A percentile compares a stretch with the other conserved stretches of the same genome.
Conservation (phyloP, 441 rosid species). For the Euphorbia celastroides region DNA sequence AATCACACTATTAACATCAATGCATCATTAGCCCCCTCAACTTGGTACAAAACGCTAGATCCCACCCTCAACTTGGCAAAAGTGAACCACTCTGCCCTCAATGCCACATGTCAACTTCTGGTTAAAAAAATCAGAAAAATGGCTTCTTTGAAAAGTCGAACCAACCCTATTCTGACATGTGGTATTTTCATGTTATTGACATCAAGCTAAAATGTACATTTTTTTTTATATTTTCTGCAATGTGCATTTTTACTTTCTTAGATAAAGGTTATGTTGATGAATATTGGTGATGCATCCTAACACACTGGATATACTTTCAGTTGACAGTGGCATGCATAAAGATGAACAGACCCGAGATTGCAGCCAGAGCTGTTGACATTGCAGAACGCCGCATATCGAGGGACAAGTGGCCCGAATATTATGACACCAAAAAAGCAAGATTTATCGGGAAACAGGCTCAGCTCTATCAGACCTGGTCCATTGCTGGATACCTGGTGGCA, state of each 20-base stretch:
- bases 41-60: no score
- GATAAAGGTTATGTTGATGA: neutral
- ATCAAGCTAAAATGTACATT: no score
- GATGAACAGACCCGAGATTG: constrained; percentile 44
- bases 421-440: constrained; percentile 39
- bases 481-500: constrained; percentile 51
- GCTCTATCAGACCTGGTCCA: constrained; percentile 51
- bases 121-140: no score
- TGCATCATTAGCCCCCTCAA: no score
- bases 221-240: neutral
- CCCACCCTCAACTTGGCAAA: no score
- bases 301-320: constrained; percentile 22
- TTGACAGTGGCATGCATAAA: constrained; percentile 49
- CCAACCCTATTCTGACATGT: no score
- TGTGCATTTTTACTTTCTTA: no score
- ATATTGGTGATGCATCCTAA: neutral
- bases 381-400: constrained; percentile 36
- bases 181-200: no score
- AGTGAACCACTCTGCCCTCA: no score
- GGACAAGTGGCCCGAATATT: constrained; percentile 60
- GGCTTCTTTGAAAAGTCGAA: no score
- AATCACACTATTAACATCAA: no score
- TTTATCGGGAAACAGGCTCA: constrained; percentile 50
- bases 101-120: no score
- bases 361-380: constrained; percentile 36